Evolutionary conservation across 2,329 filamentous ascomycete species (phyloP).

Genomic region (Ploettnerulaceae sp.): DNA sequence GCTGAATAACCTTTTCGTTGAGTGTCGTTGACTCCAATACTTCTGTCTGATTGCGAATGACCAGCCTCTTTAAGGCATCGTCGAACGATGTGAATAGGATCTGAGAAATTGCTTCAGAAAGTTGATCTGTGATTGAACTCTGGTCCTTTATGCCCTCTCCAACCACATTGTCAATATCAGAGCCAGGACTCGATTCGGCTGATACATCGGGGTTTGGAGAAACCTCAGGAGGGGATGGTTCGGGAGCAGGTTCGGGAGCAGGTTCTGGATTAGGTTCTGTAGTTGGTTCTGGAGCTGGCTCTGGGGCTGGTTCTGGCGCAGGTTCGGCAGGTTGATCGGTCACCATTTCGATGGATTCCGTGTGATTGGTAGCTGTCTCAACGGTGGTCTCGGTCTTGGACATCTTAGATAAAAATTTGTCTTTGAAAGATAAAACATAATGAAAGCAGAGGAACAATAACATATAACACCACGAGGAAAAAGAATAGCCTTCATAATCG

Average conservation of each 20-base stretch:
- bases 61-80: background rate
- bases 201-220: background rate
- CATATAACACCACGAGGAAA: background rate
- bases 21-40: conserved; percentile 5
- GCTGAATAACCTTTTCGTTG: background rate
- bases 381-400: background rate
- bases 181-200: background rate
- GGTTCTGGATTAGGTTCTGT: conserved; percentile 3
- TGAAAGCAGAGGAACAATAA: background rate
- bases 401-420: background rate
- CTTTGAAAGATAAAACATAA: background rate
- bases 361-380: background rate
- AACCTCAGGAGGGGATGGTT: background rate
- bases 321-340: background rate
- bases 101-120: conserved; percentile 4
- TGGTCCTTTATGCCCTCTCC: no score
- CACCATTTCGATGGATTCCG: background rate
- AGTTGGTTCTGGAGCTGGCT: background rate
- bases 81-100: conserved; percentile 8
- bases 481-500: background rate
- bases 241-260: background rate
- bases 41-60: background rate
- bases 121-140: background rate
- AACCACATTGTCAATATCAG: no score
- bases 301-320: background rate